These are phyloP conservation scores for Ilyonectria robusta DNA, from an alignment of 2,329 filamentous ascomycete genomes.

Conservation along the genomic window DNA sequence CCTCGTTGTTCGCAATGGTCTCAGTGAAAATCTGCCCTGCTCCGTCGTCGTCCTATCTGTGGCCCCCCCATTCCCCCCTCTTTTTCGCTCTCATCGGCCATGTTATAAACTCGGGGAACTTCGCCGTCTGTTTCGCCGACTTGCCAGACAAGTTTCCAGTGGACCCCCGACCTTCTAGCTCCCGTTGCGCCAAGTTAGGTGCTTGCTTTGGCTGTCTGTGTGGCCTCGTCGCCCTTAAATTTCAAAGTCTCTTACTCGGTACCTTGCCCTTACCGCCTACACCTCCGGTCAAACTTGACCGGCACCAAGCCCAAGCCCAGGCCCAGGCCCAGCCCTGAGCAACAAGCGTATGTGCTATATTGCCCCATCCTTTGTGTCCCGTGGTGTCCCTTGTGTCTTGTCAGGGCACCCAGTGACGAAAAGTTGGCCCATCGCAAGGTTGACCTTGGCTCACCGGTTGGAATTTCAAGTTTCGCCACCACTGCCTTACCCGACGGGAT, in stretches of 20 bases:
- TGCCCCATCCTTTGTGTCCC: conserved; percentile 3
- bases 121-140: neutral
- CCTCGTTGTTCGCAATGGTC: neutral
- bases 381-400: neutral
- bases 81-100: no score
- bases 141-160: neutral
- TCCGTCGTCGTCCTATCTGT: neutral
- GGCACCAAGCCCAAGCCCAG: neutral
- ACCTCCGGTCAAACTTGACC: neutral
- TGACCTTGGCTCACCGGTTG: conserved; percentile 39
- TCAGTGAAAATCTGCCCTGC: conserved; percentile 1
- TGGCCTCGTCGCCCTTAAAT: neutral
- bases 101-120: neutral
- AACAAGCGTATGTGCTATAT: conserved; percentile 7
- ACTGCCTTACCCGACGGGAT: conserved; percentile 19
- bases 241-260: neutral
- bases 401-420: neutral
- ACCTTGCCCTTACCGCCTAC: neutral
- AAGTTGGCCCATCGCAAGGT: conserved; percentile 36
- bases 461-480: conserved; percentile 43
- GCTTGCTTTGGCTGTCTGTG: neutral
- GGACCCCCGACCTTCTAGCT: neutral
- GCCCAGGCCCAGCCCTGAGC: neutral
- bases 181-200: neutral
- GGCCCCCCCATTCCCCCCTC: neutral